Conservation (phyloP, 2,329 filamentous ascomycete species). For the Talaromyces sp. region DNA sequence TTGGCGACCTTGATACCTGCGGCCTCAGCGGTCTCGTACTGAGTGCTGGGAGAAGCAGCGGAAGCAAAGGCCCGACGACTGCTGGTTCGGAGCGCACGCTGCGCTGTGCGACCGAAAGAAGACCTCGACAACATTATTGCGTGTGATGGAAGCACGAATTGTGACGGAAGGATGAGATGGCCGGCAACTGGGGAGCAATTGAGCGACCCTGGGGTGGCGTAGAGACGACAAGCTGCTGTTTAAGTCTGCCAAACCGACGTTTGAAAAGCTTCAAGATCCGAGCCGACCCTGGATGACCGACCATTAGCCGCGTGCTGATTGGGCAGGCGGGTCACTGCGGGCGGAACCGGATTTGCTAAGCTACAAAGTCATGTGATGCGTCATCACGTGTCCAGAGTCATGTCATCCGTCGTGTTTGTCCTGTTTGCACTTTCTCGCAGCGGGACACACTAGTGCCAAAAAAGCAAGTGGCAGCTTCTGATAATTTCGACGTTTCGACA, state of each 20-base stretch:
- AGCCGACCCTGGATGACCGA: constrained; percentile 23
- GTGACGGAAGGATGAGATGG: constrained; percentile 28
- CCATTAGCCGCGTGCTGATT: constrained; percentile 41
- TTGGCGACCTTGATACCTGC: constrained; percentile 89
- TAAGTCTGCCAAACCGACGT: constrained; percentile 29
- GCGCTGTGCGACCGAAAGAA: constrained; percentile 61
- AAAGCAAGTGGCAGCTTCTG: constrained; percentile 23
- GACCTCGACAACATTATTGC: constrained; percentile 66
- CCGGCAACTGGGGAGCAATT: constrained; percentile 39
- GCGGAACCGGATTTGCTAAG: constrained; percentile 35
- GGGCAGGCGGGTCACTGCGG: constrained; percentile 37
- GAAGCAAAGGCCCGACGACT: constrained; percentile 62
- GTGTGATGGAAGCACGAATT: constrained; percentile 50
- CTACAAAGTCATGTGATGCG: constrained; percentile 25
- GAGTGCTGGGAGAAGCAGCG: constrained; percentile 68
- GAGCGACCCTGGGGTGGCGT: constrained; percentile 25
- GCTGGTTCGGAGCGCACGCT: constrained; percentile 57
- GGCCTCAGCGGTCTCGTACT: constrained; percentile 83
- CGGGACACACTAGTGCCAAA: constrained; percentile 16
- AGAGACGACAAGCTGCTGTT: constrained; percentile 26
- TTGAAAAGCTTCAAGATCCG: constrained; percentile 44
- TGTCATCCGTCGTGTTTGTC: background rate
- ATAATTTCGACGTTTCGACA: constrained; percentile 15
- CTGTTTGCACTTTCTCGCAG: background rate
- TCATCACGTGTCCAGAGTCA: constrained; percentile 20